Percentiles rank a stretch among this genome's conserved stretches.
Evolutionary conservation across 768 basidiomycete genomes (phyloP).

Genomic region (Boletus rufocinnamomeus): DNA sequence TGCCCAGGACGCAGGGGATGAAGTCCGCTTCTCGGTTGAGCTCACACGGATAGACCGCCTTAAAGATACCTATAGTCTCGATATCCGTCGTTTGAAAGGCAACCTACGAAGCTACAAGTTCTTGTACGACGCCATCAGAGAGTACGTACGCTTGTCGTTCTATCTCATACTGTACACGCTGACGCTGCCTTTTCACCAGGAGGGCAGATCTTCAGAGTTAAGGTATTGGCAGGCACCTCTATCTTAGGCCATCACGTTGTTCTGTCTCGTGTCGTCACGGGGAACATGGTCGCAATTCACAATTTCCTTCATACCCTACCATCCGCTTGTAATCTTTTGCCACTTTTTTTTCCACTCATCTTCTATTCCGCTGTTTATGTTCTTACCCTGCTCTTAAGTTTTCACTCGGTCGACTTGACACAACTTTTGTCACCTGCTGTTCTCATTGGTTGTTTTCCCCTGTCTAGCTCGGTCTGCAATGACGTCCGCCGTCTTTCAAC

Average conservation of each 20-base stretch:
- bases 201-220: slow-evolving; percentile 42
- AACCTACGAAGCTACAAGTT: slow-evolving; percentile 92
- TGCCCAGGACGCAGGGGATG: slow-evolving; percentile 86
- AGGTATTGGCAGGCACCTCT: slow-evolving; percentile 30
- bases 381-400: slow-evolving; percentile 26
- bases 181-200: slow-evolving; percentile 23
- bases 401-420: slow-evolving; percentile 18
- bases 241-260: slow-evolving; percentile 6
- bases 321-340: slow-evolving; percentile 24
- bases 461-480: slow-evolving; percentile 6
- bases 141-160: slow-evolving; percentile 54
- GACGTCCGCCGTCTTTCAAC: slow-evolving; percentile 1
- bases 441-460: slow-evolving; percentile 15
- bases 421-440: slow-evolving; percentile 20
- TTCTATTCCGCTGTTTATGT: slow-evolving; percentile 24
- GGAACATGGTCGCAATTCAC: slow-evolving; percentile 11
- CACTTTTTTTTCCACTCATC: slow-evolving; percentile 1
- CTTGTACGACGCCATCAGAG: slow-evolving; percentile 83
- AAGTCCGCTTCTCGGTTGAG: slow-evolving; percentile 96
- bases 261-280: not conserved
- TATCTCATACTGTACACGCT: slow-evolving; percentile 10
- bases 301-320: slow-evolving; percentile 33
- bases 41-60: slow-evolving; percentile 87
- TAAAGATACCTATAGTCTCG: slow-evolving; percentile 88
- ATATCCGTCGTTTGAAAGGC: slow-evolving; percentile 90